These are phyloP conservation scores for Pythium utonaiense DNA, from an alignment of 352 stramenopile genomes.

Conservation along the genomic window DNA sequence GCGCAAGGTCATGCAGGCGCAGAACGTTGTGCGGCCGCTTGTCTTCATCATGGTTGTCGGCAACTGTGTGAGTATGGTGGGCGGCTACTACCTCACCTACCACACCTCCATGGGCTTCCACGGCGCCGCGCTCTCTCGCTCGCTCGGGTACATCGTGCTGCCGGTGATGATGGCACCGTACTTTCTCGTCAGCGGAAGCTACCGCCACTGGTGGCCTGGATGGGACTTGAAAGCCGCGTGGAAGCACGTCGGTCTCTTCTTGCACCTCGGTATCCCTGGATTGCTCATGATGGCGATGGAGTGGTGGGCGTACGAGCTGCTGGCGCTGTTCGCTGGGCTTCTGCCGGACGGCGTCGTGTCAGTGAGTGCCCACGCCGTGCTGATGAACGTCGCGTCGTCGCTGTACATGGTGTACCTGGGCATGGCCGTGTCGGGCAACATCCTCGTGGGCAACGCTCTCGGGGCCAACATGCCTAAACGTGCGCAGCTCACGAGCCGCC, in stretches of 20 bases:
- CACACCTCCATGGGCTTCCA: constrained; percentile 63
- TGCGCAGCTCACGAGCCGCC: constrained; percentile 49
- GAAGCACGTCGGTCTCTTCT: constrained; percentile 46
- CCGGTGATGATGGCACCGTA: constrained; percentile 52
- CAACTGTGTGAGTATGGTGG: constrained; percentile 59
- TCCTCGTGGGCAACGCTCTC: constrained; percentile 75
- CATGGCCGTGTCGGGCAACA: constrained; percentile 60
- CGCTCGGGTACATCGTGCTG: constrained; percentile 51
- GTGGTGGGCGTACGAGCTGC: constrained; percentile 78
- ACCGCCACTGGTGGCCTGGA: constrained; percentile 40
- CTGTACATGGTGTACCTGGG: constrained; percentile 76
- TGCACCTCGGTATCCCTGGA: constrained; percentile 41
- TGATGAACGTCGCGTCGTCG: constrained; percentile 62
- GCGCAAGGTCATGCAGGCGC: constrained; percentile 65
- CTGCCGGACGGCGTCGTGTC: constrained; percentile 65
- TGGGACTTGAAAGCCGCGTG: constrained; percentile 42
- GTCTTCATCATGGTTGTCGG: constrained; percentile 46
- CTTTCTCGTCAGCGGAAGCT: constrained; percentile 34
- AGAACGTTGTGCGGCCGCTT: constrained; percentile 68
- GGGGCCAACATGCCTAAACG: constrained; percentile 71
- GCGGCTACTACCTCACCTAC: constrained; percentile 75
- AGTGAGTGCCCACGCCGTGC: constrained; percentile 70
- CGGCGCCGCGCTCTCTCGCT: constrained; percentile 63
- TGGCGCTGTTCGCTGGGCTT: constrained; percentile 64
- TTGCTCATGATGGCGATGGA: constrained; percentile 68